These are phyloP conservation scores for Blumeria hordei DNA, from an alignment of 2,329 filamentous ascomycete genomes.

Conservation along the genomic window DNA sequence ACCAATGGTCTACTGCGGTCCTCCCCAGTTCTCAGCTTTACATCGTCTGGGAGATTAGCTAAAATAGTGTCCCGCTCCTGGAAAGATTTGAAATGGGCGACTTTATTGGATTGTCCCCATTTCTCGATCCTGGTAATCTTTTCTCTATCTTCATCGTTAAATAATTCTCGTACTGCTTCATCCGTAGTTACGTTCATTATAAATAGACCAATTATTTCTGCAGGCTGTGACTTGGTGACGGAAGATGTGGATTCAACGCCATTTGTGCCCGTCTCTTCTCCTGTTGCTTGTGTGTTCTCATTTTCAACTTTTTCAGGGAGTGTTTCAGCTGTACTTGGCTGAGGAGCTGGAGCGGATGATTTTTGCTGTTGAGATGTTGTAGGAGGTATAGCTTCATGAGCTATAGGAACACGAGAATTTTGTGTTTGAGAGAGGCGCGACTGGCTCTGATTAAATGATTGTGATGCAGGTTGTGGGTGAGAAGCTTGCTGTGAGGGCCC, in stretches of 20 bases:
- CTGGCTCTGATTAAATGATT: conserved; percentile 10
- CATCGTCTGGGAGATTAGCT: conserved; percentile 46
- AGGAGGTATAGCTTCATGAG: conserved; percentile 10
- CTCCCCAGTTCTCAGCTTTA: conserved; percentile 44
- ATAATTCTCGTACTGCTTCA: conserved; percentile 60
- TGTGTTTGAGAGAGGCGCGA: conserved; percentile 11
- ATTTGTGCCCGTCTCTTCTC: conserved; percentile 27
- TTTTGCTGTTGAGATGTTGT: conserved; percentile 16
- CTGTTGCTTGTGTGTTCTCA: conserved; percentile 24
- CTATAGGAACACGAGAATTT: conserved; percentile 12
- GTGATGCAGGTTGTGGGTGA: conserved; percentile 8
- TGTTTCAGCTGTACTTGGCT: conserved; percentile 14
- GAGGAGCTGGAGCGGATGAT: conserved; percentile 24
- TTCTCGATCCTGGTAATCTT: conserved; percentile 66
- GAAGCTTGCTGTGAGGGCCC: conserved; percentile 13
- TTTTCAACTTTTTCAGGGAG: conserved; percentile 22
- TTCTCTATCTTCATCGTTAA: conserved; percentile 56
- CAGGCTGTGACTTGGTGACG: conserved; percentile 36
- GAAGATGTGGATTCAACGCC: conserved; percentile 28
- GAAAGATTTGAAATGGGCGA: conserved; percentile 58
- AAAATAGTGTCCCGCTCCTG: conserved; percentile 67
- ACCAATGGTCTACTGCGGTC: conserved; percentile 60
- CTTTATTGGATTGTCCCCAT: conserved; percentile 56
- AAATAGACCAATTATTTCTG: conserved; percentile 56
- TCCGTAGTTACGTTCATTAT: conserved; percentile 67